Conservation (phyloP, 345 rosid genomes). For the Capsella bursapastoris region DNA sequence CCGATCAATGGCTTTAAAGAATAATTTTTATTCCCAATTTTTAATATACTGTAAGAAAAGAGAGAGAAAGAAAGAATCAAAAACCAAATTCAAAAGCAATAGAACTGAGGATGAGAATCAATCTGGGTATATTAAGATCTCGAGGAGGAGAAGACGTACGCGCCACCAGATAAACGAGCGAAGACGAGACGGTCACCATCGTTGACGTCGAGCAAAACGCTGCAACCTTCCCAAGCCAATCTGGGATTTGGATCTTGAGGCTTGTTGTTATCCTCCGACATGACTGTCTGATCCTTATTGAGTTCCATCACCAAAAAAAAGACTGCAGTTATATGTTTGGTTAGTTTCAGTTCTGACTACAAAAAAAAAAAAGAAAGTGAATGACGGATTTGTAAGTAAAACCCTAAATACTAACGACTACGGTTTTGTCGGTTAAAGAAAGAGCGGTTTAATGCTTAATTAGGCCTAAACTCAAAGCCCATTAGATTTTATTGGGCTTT, state of each 20-base stretch:
- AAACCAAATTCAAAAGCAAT: not conserved
- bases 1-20: slow-evolving; percentile 79
- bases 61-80: not conserved
- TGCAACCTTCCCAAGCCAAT: slow-evolving; percentile 88
- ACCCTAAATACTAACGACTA: slow-evolving; percentile 32
- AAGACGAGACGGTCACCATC: slow-evolving; percentile 98
- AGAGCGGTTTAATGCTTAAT: slow-evolving; percentile 25
- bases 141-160: slow-evolving; percentile 55
- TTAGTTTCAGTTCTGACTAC: not conserved
- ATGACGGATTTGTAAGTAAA: slow-evolving; percentile 9
- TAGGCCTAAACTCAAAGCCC: not conserved
- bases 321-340: slow-evolving; percentile 3
- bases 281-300: slow-evolving; percentile 25
- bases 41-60: slow-evolving; percentile 54
- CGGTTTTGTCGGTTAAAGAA: slow-evolving; percentile 21
- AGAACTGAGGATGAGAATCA: not conserved
- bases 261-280: slow-evolving; percentile 31
- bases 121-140: not conserved
- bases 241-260: slow-evolving; percentile 50
- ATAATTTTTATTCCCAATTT: slow-evolving; percentile 70
- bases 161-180: slow-evolving; percentile 79
- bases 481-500: slow-evolving; percentile 21
- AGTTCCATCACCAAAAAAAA: slow-evolving; percentile 14
- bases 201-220: slow-evolving; percentile 90
- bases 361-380: not conserved